Evolutionary conservation across 495 filamentous ascomycete species (phyloP).

Genomic region (Penicillium longicatenatum): DNA sequence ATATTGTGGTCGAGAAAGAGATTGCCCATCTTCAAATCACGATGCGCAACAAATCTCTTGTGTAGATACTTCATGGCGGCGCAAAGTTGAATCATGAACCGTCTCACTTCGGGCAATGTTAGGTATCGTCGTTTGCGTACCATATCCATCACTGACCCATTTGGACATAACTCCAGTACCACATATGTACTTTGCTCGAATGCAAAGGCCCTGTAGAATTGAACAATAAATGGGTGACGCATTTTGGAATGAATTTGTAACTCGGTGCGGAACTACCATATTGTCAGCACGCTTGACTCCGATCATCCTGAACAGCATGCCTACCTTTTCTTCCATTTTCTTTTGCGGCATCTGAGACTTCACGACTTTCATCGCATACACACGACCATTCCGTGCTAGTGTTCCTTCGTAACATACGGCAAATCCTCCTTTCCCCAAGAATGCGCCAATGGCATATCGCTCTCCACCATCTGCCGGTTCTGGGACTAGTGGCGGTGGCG

Average conservation of each 20-base stretch:
- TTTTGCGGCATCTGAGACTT: slow-evolving; percentile 82
- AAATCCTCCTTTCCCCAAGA: slow-evolving; percentile 92
- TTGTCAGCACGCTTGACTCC: slow-evolving; percentile 32
- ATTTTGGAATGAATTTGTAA: slow-evolving; percentile 98
- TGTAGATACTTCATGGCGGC: slow-evolving; percentile 98
- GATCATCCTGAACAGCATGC: not conserved
- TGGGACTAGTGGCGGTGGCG: slow-evolving; percentile 72
- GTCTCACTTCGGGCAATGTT: slow-evolving; percentile 87
- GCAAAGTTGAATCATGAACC: slow-evolving; percentile 89
- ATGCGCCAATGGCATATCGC: slow-evolving; percentile 77
- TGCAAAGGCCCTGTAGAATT: slow-evolving; percentile 91
- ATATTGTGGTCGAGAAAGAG: slow-evolving; percentile 94
- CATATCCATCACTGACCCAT: slow-evolving; percentile 99
- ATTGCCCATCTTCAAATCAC: slow-evolving; percentile 97
- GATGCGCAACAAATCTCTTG: slow-evolving; percentile 89
- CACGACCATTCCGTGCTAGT: slow-evolving; percentile 60
- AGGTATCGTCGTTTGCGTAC: slow-evolving; percentile 83
- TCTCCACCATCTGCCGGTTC: slow-evolving; percentile 77
- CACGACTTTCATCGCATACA: slow-evolving; percentile 88
- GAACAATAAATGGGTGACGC: slow-evolving; percentile 89
- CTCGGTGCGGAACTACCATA: slow-evolving; percentile 86
- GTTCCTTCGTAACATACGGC: slow-evolving; percentile 86
- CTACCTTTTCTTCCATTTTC: slow-evolving; percentile 86
- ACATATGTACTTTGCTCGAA: slow-evolving; percentile 89
- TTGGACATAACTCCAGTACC: slow-evolving; percentile 89